Base-by-base conservation (phyloP, 1,284 basidiomycete genomes). In the Puccinia brachypodii region DNA sequence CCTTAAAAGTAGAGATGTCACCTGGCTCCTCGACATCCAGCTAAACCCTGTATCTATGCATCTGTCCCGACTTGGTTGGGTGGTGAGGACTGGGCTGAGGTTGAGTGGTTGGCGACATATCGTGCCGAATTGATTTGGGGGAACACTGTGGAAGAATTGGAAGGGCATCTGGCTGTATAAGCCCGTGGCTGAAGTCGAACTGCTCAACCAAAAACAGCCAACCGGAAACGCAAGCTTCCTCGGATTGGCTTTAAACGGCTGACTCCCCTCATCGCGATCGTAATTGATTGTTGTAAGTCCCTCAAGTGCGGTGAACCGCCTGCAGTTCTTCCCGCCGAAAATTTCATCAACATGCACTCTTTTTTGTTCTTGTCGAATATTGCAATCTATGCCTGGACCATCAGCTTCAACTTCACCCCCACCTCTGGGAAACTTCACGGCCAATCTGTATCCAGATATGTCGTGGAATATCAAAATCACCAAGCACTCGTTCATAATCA, bases 401-500 rank as follows among this genome's bases (percentile, higher is more conserved):
- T 74, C 36, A 40, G 0, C 53, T 56, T 60, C 36, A 74, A 40
- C 36, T 58, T 19, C 53, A 38, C 16, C 31, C 53, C 16, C 36
- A 58, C 33, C 13, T 13, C 50, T n/a, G 72, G 28, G 33, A 74
- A 74, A 28, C n/a, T 38, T 22, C 72, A 74, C 9, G 36, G n/a
- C n/a, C 36, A 36, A 1, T 16, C 53, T 40, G 13, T 38, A 14
- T 33, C 53, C 72, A 74, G 72, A 74, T 74, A 56, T 42, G 53
- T 74, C 22, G 72, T 74, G 33, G 72, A 74, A 36, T 74, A 56
- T 42, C 53, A 60, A 60, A 56, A 40, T n/a, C 36, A 50, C n/a
- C 16, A n/a, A 22, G 33, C 25, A 73, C 44, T 44, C 50, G 28
- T 74, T 28, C 53, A 50, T 40, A 58, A 56, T 74, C 3, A 38